phyloP scores from a whole-genome alignment of 1,284 basidiomycete species.

The Termitomyces sp. region DNA sequence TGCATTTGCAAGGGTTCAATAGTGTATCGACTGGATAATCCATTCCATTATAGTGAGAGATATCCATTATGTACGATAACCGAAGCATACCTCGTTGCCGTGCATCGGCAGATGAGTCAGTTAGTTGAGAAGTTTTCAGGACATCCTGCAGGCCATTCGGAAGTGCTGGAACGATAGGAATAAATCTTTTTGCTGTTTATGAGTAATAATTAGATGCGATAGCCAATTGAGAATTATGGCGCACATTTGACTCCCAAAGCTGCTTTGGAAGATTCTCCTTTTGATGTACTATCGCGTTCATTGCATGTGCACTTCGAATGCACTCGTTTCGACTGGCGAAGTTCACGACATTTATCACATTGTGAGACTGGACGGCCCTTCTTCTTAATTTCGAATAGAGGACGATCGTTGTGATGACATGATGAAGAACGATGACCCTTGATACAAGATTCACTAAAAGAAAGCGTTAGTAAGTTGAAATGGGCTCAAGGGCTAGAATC shows the following conservation, averaged over 20 bases:
- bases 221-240: slow-evolving; percentile 18
- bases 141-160: slow-evolving; percentile 61
- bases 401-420: slow-evolving; percentile 76
- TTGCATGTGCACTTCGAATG: slow-evolving; percentile 73
- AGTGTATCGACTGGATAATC: slow-evolving; percentile 46
- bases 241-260: slow-evolving; percentile 51
- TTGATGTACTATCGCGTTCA: slow-evolving; percentile 33
- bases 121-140: slow-evolving; percentile 25
- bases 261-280: slow-evolving; percentile 31
- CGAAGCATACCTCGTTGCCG: slow-evolving; percentile 46
- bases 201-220: not conserved
- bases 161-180: slow-evolving; percentile 55
- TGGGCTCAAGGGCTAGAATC: not conserved
- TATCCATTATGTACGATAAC: not conserved
- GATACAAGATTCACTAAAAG: slow-evolving; percentile 74
- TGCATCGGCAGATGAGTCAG: slow-evolving; percentile 33
- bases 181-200: slow-evolving; percentile 46
- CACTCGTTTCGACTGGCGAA: slow-evolving; percentile 66
- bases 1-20: slow-evolving; percentile 61
- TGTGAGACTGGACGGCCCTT: slow-evolving; percentile 83
- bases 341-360: slow-evolving; percentile 72
- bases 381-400: slow-evolving; percentile 82
- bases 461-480: not conserved
- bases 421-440: slow-evolving; percentile 84
- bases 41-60: slow-evolving; percentile 2